Conservation (phyloP, 2,329 filamentous ascomycete species). For the Trichoderma citrinoviride region DNA sequence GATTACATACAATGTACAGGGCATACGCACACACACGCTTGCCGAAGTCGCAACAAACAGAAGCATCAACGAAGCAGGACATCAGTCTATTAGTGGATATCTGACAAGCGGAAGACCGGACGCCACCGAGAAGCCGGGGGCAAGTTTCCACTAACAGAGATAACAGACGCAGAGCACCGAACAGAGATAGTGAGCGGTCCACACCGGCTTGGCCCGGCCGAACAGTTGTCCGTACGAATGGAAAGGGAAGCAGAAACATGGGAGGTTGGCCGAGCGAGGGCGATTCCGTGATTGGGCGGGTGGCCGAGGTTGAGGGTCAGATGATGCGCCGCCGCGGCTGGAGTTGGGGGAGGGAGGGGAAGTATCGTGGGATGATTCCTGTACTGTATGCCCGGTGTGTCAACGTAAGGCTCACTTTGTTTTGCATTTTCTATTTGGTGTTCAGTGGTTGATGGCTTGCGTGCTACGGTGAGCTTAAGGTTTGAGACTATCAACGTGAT, state of each 20-base stretch:
- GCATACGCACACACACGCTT: background rate
- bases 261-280: background rate
- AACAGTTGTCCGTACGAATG: background rate
- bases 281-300: conserved; percentile 7
- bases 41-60: background rate
- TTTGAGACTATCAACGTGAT: too few species aligned
- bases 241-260: background rate
- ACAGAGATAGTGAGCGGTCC: background rate
- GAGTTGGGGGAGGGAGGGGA: background rate
- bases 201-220: conserved; percentile 9
- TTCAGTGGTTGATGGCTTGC: background rate
- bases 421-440: background rate
- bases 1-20: background rate
- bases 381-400: background rate
- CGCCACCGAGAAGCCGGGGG: background rate
- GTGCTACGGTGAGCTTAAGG: background rate
- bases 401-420: background rate
- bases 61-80: background rate
- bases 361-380: background rate
- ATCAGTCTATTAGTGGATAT: background rate
- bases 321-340: conserved; percentile 16
- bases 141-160: background rate
- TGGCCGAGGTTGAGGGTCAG: conserved; percentile 12
- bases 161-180: background rate
- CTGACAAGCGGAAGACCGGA: background rate